Evolutionary conservation across 192 early-diverging fungal genomes (phyloP), one percentile per base, ranked within the genome.

Genomic region (Coemansia sp.): DNA sequence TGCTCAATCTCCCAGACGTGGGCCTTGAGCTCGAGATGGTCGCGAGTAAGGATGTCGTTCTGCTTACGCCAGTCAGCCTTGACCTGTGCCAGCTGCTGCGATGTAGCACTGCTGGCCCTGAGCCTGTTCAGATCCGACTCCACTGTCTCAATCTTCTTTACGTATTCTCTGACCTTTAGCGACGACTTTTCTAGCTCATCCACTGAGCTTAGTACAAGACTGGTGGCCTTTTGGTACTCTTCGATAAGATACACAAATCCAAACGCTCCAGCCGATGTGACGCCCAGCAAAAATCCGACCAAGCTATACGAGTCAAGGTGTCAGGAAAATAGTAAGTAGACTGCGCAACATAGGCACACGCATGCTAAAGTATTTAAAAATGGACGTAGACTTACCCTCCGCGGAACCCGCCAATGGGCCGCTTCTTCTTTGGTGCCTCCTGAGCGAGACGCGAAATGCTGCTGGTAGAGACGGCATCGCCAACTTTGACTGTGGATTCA

Each of bases 161-260:
- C 89, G 73, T 94, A 90, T 57, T 91, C 89, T 58, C 70, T 69
- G 73, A 93, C 91, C 85, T 92, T 92, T 47, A 88, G 81, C 55
- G 94, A 94, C 36, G 90, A 90, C 55, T 82, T 77, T 68, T 94
- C 89, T 61, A 97, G 81, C 65, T 92, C 88, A 70, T 94, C 92
- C 31, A 97, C 92, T 36, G 90, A 89, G 84, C 74, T 77, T 69
- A 95, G 81, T 24, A 95, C 77, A 16, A 89, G 65, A 38, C 76
- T 78, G 20, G 94, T 93, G 2, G 92, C 88, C 46, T 83, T 82
- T 55, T 93, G 88, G 78, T 97, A 95, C 75, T 97, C 92, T 62
- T 94, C 93, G 47, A 97, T 84, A 57, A 97, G 86, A 70, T 92
- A 93, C 58, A 92, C 89, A 76, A 95, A 97, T 33, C 93, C 93